Base-by-base conservation (phyloP, 2,329 filamentous ascomycete genomes). In the Penicillium sp. region DNA sequence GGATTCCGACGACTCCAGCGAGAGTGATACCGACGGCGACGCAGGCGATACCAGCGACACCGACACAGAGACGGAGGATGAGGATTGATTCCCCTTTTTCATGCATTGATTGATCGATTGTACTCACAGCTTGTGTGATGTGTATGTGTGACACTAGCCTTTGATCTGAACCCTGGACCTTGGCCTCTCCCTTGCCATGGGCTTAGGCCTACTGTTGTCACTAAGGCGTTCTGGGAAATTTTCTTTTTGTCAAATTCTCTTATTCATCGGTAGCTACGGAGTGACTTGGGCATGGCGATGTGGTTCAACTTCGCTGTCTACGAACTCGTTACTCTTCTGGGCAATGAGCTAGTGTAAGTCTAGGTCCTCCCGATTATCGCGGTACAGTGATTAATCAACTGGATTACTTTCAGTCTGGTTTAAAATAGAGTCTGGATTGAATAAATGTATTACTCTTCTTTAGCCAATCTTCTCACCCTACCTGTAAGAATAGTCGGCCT, bases 61-160 rank as follows among this genome's bases (percentile, higher is more conserved):
- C 31, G 79, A 85, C 66, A 85, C 83, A 23, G 91, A 96, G 79
- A 96, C 91, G 62, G 89, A 90, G 62, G 91, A 88, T 17, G 91
- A 96, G 60, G 87, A 89, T 68, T 80, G 73, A 70, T 66, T 57
- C 21, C 54, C 54, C 35, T 49, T 54, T 57, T 25, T 35, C 41
- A 55, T 60, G 57, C 50, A 55, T 61, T 64, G 56, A 61, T 65
- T 66, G 61, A 60, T 55, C 27, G 59, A 65, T 67, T 66, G 58
- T 55, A 61, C 52, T 41, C 42, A 45, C 49, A 58, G 58, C 64
- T 57, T 53, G 62, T 66, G 65, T 57, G 35, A 65, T 64, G 35
- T 58, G 53, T 50, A 67, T 64, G 49, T 58, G 53, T 50, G 41
- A 29, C 50, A 53, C 2, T 23, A 29, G 55, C 44, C 31, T 45